Percentiles rank a stretch among this genome's conserved stretches.
phyloP scores from a whole-genome alignment of 768 basidiomycete genomes.

The Boletus reticuloceps region DNA sequence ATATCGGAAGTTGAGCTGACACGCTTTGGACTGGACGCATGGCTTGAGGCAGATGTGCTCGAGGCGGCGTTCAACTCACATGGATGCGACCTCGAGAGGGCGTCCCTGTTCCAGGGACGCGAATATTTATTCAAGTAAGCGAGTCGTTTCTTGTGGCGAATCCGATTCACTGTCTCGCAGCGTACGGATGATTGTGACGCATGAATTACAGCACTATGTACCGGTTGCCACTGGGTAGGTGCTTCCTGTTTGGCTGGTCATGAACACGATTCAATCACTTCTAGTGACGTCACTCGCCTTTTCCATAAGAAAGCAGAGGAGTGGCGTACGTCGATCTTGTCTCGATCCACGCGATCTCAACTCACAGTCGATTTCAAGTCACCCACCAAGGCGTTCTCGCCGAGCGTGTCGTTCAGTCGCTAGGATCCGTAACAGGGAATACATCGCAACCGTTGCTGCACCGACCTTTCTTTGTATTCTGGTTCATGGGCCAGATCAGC shows the following conservation, averaged over 20 bases:
- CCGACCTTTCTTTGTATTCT: conserved; percentile 68
- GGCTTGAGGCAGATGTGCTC: conserved; percentile 67
- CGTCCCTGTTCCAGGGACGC: conserved; percentile 66
- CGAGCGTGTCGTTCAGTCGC: conserved; percentile 55
- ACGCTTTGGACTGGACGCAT: conserved; percentile 63
- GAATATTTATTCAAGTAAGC: conserved; percentile 79
- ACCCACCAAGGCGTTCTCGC: conserved; percentile 59
- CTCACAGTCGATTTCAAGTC: conserved; percentile 38
- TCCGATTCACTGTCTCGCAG: conserved; percentile 33
- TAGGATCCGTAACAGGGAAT: conserved; percentile 58
- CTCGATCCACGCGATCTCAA: conserved; percentile 4
- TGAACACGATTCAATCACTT: neutral
- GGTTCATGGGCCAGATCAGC: conserved; percentile 72
- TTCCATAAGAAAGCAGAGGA: conserved; percentile 61
- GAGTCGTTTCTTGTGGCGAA: neutral
- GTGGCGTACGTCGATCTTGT: conserved; percentile 51
- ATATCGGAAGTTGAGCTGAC: conserved; percentile 51
- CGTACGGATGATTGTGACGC: conserved; percentile 65
- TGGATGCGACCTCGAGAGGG: conserved; percentile 63
- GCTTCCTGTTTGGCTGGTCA: neutral
- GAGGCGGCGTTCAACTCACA: conserved; percentile 63
- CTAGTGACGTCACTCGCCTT: conserved; percentile 42
- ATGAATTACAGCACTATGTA: conserved; percentile 65
- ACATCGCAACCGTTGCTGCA: conserved; percentile 45
- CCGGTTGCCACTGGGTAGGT: conserved; percentile 57